phyloP scores from a whole-genome alignment of 164 flowering plant species.

The Piper longum region DNA sequence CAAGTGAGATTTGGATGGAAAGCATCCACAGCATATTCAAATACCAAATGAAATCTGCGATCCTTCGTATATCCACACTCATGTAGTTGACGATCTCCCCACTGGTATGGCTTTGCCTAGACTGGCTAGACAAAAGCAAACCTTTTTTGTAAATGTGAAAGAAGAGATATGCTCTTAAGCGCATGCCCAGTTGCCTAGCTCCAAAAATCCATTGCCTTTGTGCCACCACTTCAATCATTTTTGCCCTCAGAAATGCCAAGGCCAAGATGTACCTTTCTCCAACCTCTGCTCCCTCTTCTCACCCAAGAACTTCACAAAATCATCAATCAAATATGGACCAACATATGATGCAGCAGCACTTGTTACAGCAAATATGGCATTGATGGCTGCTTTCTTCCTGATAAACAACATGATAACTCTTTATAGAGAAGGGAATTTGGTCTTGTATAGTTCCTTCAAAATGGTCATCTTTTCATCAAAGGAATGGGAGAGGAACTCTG shows the following conservation, averaged over 20 bases:
- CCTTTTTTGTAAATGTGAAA: slow-evolving; percentile 76
- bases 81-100: slow-evolving; percentile 88
- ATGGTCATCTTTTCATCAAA: slow-evolving; percentile 35
- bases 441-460: slow-evolving; percentile 31
- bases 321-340: slow-evolving; percentile 73
- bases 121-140: slow-evolving; percentile 49
- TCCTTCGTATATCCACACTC: slow-evolving; percentile 86
- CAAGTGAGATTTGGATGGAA: slow-evolving; percentile 72
- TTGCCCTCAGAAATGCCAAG: slow-evolving; percentile 60
- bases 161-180: slow-evolving; percentile 65
- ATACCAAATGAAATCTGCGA: slow-evolving; percentile 77
- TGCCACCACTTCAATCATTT: slow-evolving; percentile 60
- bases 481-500: slow-evolving; percentile 30
- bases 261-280: slow-evolving; percentile 53
- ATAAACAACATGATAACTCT: slow-evolving; percentile 43
- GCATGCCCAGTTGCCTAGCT: slow-evolving; percentile 80
- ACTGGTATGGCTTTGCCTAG: slow-evolving; percentile 67
- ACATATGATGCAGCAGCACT: slow-evolving; percentile 66
- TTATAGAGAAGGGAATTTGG: slow-evolving; percentile 48
- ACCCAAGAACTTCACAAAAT: slow-evolving; percentile 53
- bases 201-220: slow-evolving; percentile 98
- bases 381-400: slow-evolving; percentile 71
- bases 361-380: slow-evolving; percentile 61
- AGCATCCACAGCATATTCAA: slow-evolving; percentile 70
- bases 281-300: slow-evolving; percentile 25